Evolutionary conservation across 1,284 basidiomycete genomes (phyloP).

Genomic region (Anthracocystis panici-leucophaei): DNA sequence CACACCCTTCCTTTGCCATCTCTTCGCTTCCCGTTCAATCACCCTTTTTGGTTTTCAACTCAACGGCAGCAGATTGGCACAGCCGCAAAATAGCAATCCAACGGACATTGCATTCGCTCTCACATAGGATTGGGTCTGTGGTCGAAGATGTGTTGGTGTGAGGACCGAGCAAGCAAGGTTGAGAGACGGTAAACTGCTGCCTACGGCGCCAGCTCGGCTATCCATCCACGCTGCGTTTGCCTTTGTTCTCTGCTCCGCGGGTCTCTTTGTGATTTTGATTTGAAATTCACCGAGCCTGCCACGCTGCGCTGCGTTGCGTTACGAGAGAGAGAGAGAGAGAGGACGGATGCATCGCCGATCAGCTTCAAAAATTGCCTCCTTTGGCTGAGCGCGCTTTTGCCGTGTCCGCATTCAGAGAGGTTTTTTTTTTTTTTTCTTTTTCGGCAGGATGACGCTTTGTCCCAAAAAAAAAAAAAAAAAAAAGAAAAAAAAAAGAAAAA

Average conservation of each 20-base stretch:
- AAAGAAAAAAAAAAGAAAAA: no score
- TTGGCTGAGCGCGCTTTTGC: no score
- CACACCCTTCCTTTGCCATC: no score
- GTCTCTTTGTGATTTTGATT: background rate
- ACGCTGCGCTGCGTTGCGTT: background rate
- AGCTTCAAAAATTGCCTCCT: background rate
- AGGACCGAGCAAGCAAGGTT: no score
- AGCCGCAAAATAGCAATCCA: constrained; percentile 17
- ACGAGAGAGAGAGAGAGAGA: constrained; percentile 2
- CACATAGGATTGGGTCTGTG: no score
- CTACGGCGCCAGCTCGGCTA: background rate
- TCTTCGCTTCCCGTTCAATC: no score
- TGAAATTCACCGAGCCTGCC: background rate
- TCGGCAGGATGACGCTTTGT: no score
- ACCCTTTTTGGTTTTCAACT: no score
- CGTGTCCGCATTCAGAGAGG: background rate
- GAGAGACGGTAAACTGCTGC: no score
- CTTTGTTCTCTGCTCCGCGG: constrained; percentile 2
- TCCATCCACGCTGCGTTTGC: background rate
- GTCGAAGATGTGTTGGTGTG: no score
- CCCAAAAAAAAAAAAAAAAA: no score
- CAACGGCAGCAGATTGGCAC: background rate
- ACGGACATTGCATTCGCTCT: constrained; percentile 20
- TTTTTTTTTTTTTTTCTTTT: no score
- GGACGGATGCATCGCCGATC: constrained; percentile 20